A percentile compares a stretch with the other conserved stretches of the same genome.
Conservation (phyloP, 2,329 filamentous ascomycete genomes). For the Blastomyces emzantsi region DNA sequence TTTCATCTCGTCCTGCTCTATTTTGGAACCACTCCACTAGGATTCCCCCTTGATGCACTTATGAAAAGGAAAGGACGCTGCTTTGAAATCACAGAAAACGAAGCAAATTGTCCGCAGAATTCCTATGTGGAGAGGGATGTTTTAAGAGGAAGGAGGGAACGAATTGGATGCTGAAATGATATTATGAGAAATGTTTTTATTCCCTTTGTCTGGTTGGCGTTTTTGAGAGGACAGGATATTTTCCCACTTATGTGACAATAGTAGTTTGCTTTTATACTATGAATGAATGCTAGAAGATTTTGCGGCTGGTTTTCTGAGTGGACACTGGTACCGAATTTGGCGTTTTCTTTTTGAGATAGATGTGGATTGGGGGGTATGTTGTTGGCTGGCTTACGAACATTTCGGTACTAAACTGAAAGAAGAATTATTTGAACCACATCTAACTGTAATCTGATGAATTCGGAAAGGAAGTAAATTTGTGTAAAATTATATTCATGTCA, state of each 20-base stretch:
- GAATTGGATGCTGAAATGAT: not conserved
- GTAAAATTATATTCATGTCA: no score
- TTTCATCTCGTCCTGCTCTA: not conserved
- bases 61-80: not conserved
- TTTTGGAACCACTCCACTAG: not conserved
- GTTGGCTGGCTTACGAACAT: no score
- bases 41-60: not conserved
- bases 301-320: no score
- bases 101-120: not conserved
- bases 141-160: not conserved
- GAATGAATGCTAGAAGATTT: not conserved
- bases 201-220: not conserved
- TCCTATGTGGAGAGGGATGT: not conserved
- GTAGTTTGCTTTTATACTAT: not conserved
- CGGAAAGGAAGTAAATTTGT: no score
- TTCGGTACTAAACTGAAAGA: no score
- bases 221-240: not conserved
- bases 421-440: no score
- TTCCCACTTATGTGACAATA: not conserved
- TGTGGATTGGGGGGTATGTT: no score
- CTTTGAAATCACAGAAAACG: not conserved
- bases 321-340: no score
- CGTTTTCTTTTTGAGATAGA: no score
- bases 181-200: not conserved
- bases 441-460: no score